These are phyloP conservation scores for Thraustochytrium sp. DNA, from an alignment of 352 stramenopile genomes.

Conservation along the genomic window DNA sequence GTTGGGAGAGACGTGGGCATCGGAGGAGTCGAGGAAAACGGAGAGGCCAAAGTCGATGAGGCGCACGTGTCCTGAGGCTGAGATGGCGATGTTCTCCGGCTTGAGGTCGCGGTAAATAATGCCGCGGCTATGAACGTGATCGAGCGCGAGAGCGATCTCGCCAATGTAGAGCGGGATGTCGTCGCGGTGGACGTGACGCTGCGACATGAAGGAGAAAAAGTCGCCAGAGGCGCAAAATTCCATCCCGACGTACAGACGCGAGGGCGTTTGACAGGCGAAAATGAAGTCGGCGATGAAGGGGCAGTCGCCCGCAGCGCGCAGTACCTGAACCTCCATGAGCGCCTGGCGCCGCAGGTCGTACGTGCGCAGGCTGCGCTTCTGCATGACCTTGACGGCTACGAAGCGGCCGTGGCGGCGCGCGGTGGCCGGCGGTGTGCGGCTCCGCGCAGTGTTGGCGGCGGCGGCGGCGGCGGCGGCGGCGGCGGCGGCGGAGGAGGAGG, in stretches of 20 bases:
- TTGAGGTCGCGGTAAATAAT: constrained; percentile 70
- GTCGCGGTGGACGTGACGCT: background rate
- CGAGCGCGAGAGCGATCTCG: constrained; percentile 75
- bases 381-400: background rate
- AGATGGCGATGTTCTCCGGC: constrained; percentile 53
- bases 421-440: background rate
- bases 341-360: background rate
- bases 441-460: background rate
- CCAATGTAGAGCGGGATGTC: background rate
- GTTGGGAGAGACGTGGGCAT: background rate
- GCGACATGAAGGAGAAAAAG: background rate
- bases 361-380: background rate
- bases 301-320: background rate
- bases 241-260: constrained; percentile 22
- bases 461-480: background rate
- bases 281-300: constrained; percentile 7
- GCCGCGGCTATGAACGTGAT: constrained; percentile 75
- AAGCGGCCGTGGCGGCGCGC: background rate
- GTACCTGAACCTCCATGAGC: background rate
- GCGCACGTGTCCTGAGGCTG: constrained; percentile 51
- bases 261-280: background rate
- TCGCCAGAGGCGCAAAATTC: constrained; percentile 16
- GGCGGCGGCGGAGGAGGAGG: too few relatives aligned
- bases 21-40: constrained; percentile 75
- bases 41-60: constrained; percentile 70